Percentiles rank a stretch among this genome's conserved stretches.
These are phyloP conservation scores for Clathrus columnatus DNA, from an alignment of 768 basidiomycete genomes.

Conservation along the genomic window DNA sequence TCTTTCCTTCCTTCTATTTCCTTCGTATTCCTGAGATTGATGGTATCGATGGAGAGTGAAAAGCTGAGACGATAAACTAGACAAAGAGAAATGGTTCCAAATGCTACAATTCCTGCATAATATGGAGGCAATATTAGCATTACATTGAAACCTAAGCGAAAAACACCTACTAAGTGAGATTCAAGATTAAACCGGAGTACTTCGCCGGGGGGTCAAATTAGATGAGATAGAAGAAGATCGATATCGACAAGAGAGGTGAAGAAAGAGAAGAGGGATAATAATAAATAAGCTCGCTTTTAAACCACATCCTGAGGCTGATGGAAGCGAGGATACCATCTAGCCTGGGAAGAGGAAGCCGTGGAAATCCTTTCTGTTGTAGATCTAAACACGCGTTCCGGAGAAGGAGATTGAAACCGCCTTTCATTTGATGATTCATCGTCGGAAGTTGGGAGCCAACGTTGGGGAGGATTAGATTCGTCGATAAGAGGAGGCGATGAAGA, in stretches of 20 bases:
- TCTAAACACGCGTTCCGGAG: not conserved
- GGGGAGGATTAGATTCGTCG: not conserved
- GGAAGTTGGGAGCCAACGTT: conserved; percentile 9
- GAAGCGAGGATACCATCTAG: conserved; percentile 4
- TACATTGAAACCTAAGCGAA: not conserved
- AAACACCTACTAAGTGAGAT: not conserved
- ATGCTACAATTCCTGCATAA: conserved; percentile 4
- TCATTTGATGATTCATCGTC: conserved; percentile 8
- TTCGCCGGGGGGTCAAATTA: not conserved
- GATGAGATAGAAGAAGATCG: not conserved
- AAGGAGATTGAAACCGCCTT: not conserved
- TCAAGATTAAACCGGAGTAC: not conserved
- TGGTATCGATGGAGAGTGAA: not conserved
- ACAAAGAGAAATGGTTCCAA: not conserved
- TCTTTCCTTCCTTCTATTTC: not conserved
- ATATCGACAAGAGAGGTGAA: not conserved
- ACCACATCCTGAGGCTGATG: conserved; percentile 5
- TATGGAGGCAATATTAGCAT: not conserved
- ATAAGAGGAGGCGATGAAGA: not conserved
- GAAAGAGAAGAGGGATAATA: not conserved
- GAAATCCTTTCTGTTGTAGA: not conserved
- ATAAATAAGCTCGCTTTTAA: conserved; percentile 2
- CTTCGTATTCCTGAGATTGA: not conserved
- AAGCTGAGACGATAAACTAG: conserved; percentile 2
- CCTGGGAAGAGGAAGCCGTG: conserved; percentile 2